A percentile compares a stretch with the other conserved stretches of the same genome.
phyloP scores from a whole-genome alignment of 345 rosid species.

The Balakata baccata region DNA sequence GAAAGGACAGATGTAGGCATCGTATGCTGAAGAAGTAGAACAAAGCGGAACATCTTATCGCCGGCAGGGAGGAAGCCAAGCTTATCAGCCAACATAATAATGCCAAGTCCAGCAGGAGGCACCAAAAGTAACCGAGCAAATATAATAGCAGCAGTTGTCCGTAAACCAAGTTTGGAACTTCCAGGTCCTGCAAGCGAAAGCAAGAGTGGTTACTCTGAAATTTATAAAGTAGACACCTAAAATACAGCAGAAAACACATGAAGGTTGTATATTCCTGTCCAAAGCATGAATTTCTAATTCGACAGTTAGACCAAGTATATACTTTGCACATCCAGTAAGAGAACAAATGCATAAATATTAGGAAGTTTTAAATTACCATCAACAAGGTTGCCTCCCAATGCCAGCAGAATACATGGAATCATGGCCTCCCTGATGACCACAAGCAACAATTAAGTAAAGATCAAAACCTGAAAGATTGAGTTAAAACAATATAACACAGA shows the following conservation, averaged over 20 bases:
- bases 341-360: not conserved
- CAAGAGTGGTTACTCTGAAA: conserved; percentile 13
- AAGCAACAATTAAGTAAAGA: conserved; percentile 4
- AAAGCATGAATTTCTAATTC: not conserved
- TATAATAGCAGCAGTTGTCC: conserved; percentile 82
- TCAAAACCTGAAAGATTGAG: not conserved
- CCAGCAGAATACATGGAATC: conserved; percentile 93
- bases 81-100: conserved; percentile 88
- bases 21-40: conserved; percentile 84
- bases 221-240: not conserved
- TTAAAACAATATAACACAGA: not conserved
- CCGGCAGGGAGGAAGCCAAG: conserved; percentile 88
- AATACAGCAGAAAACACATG: not conserved
- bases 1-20: conserved; percentile 99
- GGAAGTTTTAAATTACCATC: conserved; percentile 52
- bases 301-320: not conserved
- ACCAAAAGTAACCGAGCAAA: conserved; percentile 74
- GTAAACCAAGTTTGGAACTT: conserved; percentile 89
- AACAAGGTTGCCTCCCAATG: conserved; percentile 93
- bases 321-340: not conserved
- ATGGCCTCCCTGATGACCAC: conserved; percentile 72
- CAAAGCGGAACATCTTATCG: conserved; percentile 94
- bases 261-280: not conserved
- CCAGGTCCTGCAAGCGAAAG: conserved; percentile 71
- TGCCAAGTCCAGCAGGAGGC: conserved; percentile 88